phyloP scores from a whole-genome alignment of 176 grass and related monocot species.

The Oryza meridionalis region DNA sequence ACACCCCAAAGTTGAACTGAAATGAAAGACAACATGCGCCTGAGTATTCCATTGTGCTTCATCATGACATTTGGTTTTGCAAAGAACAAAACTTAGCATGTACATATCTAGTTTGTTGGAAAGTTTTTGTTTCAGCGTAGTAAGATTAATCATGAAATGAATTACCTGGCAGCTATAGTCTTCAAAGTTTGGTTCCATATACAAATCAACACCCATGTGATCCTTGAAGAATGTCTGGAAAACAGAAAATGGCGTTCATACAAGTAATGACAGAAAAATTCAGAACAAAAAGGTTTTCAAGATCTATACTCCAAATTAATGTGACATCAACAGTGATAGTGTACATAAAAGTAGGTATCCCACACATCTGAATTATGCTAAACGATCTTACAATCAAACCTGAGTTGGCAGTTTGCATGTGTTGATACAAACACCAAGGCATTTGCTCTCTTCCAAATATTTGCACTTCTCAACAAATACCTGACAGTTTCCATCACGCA shows the following conservation, averaged over 20 bases:
- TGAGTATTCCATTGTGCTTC: background rate
- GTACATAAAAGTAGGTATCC: background rate
- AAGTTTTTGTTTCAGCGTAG: background rate
- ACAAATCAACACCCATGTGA: conserved; percentile 82
- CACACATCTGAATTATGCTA: background rate
- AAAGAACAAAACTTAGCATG: background rate
- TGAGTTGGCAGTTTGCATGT: conserved; percentile 96
- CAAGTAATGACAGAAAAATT: background rate
- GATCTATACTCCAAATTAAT: background rate
- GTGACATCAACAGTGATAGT: background rate
- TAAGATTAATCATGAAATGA: background rate
- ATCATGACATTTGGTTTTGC: background rate
- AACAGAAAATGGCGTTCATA: background rate
- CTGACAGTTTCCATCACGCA: conserved; percentile 40
- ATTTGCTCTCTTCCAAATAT: conserved; percentile 94
- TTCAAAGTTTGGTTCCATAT: conserved; percentile 93
- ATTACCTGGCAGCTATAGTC: conserved; percentile 92
- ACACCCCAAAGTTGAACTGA: conserved; percentile 85
- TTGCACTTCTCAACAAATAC: conserved; percentile 82
- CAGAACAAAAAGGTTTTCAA: background rate
- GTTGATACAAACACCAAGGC: conserved; percentile 87
- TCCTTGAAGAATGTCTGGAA: conserved; percentile 87
- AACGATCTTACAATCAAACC: conserved; percentile 38
- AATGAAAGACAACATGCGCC: background rate
- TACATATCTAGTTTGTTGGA: background rate